Evolutionary conservation across 345 rosid species (phyloP), one percentile per base, ranked within the genome.

Genomic region (Cardamine occulta): DNA sequence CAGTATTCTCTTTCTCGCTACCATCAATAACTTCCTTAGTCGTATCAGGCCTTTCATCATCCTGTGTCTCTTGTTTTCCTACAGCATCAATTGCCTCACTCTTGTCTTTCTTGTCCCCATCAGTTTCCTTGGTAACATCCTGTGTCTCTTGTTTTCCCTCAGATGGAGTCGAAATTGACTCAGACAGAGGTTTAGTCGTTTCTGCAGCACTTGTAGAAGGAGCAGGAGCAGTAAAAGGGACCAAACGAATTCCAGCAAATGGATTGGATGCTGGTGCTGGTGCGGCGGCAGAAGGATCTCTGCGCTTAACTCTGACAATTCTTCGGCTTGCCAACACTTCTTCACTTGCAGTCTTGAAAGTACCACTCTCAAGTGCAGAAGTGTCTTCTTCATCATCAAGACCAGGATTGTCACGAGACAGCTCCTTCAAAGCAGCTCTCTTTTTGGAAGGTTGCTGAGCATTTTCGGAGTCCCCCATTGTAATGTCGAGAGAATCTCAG

Each of bases 391-490:
- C 90, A 26, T 94, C 97, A 84, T 94, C 97, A 54, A 91, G 90
- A 42, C 90, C 96, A 79, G 96, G 93, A 74, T 88, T 88, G 18
- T 94, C 97, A 35, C 87, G 87, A 37, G 93, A 86, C 21, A 91
- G 84, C 79, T 94, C 96, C 68, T 93, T 88, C 70, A 88, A 89
- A 54, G 98, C 96, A 67, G 86, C 91, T 80, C 98, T 94, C 88
- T 94, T 94, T 91, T 88, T 94, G 47, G 96, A 82, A 75, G 68
- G 61, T 24, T 92, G 88, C 78, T 90, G 86, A 28, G 81, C 75
- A 82, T 76, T 82, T 23, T 90, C 93, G 13, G 95, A 75, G 72
- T 91, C 97, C 70, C 91, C 89, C 98, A 91, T 91, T 54, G 63
- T 5, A 26, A 63, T 2, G 17, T 45, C n/a, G 10, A 49, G 12